A percentile compares a stretch with the other conserved stretches of the same genome.
Evolutionary conservation across 164 flowering plant genomes (phyloP).

Genomic region (Vitis cinerea): DNA sequence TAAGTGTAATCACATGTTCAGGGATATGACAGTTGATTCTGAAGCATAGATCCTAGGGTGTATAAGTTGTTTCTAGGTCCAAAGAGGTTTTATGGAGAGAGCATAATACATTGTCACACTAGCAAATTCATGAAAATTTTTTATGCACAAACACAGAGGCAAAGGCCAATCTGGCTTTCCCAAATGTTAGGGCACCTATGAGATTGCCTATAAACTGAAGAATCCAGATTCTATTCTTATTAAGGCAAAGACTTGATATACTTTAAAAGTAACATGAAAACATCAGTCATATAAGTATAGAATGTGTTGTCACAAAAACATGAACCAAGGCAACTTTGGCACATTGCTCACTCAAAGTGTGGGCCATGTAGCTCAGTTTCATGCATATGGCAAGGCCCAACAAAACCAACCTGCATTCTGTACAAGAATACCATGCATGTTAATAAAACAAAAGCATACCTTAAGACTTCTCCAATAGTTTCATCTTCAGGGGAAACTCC

Average conservation of each 20-base stretch:
- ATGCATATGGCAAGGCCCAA: neutral
- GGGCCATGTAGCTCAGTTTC: neutral
- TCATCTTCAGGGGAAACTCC: constrained; percentile 86
- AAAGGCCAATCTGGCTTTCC: neutral
- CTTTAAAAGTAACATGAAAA: neutral
- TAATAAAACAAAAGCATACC: constrained; percentile 40
- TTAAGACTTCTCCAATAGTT: constrained; percentile 75
- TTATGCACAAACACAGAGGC: neutral
- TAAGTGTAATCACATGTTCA: too few relatives aligned
- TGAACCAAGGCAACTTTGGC: neutral
- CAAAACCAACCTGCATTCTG: neutral
- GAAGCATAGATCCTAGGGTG: too few relatives aligned
- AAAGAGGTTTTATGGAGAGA: too few relatives aligned
- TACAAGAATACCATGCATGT: neutral
- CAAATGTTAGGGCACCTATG: neutral
- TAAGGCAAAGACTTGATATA: neutral
- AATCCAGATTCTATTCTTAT: neutral
- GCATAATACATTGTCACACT: too few relatives aligned
- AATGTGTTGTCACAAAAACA: neutral
- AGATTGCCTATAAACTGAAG: neutral
- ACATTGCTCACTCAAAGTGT: neutral
- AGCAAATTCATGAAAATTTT: too few relatives aligned
- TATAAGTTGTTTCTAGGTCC: too few relatives aligned
- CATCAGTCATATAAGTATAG: neutral
- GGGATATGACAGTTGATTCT: too few relatives aligned